Conservation (phyloP, 140 eudicot species). For the Senecio squalidus region DNA sequence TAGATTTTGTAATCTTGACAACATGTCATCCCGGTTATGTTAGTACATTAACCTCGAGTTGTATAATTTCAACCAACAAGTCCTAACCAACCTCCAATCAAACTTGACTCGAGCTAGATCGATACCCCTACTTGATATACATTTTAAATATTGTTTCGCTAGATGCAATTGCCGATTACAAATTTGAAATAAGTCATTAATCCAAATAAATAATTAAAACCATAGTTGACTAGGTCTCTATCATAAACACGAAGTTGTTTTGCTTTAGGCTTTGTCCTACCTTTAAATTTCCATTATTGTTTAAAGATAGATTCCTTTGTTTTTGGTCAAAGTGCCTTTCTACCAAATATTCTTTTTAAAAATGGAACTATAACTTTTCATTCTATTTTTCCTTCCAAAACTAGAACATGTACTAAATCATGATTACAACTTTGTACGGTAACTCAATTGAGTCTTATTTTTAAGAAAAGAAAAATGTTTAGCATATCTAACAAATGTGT, state of each 20-base stretch:
- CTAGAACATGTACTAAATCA: neutral
- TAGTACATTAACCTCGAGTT: too few relatives aligned
- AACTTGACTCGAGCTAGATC: too few relatives aligned
- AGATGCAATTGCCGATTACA: too few relatives aligned
- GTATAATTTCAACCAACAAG: too few relatives aligned
- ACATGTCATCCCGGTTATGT: too few relatives aligned
- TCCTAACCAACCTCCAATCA: too few relatives aligned
- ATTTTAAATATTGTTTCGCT: too few relatives aligned
- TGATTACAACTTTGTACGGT: neutral
- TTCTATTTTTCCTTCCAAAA: constrained; percentile 7
- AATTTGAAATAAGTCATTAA: too few relatives aligned
- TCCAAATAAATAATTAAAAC: too few relatives aligned
- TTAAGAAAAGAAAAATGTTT: neutral
- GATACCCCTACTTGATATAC: too few relatives aligned
- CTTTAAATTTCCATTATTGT: constrained; percentile 7
- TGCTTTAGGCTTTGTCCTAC: neutral
- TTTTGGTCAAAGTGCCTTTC: constrained; percentile 13
- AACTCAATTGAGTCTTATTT: neutral
- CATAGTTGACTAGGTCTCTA: constrained; percentile 12
- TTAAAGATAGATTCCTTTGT: constrained; percentile 15
- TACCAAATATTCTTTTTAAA: constrained; percentile 13
- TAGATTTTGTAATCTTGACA: too few relatives aligned
- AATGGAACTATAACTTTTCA: constrained; percentile 1
- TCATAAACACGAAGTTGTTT: constrained; percentile 10
- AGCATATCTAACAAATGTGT: too few relatives aligned